Conservation (phyloP, 352 stramenopile species). For the Globisporangium megalacanthum region DNA sequence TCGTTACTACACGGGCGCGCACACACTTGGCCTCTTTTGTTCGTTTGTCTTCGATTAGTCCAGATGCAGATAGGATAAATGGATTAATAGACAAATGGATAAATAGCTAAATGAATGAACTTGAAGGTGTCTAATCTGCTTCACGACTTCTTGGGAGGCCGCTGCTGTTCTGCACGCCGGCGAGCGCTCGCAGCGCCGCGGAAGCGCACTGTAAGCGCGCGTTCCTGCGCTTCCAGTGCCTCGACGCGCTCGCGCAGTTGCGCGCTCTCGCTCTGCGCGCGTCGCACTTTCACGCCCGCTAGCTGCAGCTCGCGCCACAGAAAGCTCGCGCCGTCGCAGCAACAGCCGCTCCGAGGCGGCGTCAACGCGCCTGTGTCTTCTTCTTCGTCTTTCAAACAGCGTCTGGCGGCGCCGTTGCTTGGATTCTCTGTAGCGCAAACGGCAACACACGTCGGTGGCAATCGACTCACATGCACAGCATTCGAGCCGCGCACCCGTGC, state of each 20-base stretch:
- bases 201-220: constrained; percentile 8
- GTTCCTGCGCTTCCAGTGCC: constrained; percentile 4
- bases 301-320: constrained; percentile 9
- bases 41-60: too few species aligned
- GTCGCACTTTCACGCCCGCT: constrained; percentile 3
- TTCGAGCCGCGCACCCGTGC: constrained; percentile 14
- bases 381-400: neutral
- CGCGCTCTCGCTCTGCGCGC: neutral
- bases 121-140: neutral
- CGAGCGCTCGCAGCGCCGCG: constrained; percentile 5
- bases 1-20: neutral
- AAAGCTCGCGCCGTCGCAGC: neutral
- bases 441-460: too few species aligned
- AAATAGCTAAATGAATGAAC: neutral
- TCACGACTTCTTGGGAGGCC: neutral
- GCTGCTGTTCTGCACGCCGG: constrained; percentile 4
- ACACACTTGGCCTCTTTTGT: too few species aligned
- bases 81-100: too few species aligned
- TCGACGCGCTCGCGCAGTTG: constrained; percentile 11
- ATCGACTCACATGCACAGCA: neutral
- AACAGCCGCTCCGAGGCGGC: neutral
- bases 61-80: too few species aligned
- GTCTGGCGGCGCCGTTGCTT: neutral
- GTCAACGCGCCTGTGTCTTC: neutral
- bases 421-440: neutral